A percentile compares a stretch with the other conserved stretches of the same genome.
These are phyloP conservation scores for Suillus clintonianus DNA, from an alignment of 768 basidiomycete species.

Conservation along the genomic window DNA sequence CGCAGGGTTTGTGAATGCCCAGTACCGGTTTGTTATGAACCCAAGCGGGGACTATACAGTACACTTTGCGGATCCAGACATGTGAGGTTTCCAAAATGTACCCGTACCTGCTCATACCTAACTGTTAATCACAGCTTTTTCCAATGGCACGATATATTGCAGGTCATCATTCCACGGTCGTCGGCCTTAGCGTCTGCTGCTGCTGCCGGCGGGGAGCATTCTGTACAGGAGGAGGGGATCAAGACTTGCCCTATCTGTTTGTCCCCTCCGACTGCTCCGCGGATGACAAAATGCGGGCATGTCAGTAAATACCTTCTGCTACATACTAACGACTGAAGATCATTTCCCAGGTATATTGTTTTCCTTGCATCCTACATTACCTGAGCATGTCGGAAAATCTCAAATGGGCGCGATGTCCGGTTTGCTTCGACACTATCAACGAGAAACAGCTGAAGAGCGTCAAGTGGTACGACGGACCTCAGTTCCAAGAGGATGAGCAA, in stretches of 20 bases:
- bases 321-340: conserved; percentile 16
- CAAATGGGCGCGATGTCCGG: conserved; percentile 93
- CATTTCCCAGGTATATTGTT: conserved; percentile 79
- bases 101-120: neutral
- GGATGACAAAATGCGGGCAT: conserved; percentile 98
- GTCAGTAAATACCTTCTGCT: conserved; percentile 50
- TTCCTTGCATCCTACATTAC: conserved; percentile 91
- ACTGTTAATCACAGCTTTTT: conserved; percentile 63
- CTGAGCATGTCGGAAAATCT: conserved; percentile 76
- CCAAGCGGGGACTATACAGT: conserved; percentile 91
- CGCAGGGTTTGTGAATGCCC: conserved; percentile 91
- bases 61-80: conserved; percentile 97
- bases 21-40: conserved; percentile 94
- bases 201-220: conserved; percentile 42
- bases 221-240: conserved; percentile 55
- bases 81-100: conserved; percentile 52
- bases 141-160: conserved; percentile 94
- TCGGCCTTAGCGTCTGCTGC: conserved; percentile 72
- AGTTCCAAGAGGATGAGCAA: conserved; percentile 32
- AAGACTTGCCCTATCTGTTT: conserved; percentile 94
- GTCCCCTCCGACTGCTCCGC: conserved; percentile 82
- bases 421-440: conserved; percentile 93
- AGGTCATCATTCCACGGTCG: conserved; percentile 88
- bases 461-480: conserved; percentile 76
- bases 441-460: conserved; percentile 91